Percentiles rank a stretch among this genome's conserved stretches.
Conservation (phyloP, 305 asterid species). For the Rubia occidens region DNA sequence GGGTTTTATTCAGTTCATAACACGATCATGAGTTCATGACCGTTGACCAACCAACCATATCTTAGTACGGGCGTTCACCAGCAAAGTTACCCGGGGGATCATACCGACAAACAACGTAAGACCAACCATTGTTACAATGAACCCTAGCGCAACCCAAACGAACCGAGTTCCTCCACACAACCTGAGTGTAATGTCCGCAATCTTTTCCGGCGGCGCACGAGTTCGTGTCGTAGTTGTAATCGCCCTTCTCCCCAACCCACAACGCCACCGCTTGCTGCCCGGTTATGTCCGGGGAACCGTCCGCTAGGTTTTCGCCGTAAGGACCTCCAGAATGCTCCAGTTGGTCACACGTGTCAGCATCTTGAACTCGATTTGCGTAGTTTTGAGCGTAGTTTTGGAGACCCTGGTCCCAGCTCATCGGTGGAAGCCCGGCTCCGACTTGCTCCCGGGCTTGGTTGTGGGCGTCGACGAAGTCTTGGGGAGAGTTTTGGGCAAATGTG, state of each 20-base stretch:
- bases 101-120: conserved; percentile 49
- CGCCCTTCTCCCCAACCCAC: conserved; percentile 7
- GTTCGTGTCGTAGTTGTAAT: conserved; percentile 2
- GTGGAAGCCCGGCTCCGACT: neutral
- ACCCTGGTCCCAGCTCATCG: conserved; percentile 31
- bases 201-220: conserved; percentile 25
- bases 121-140: conserved; percentile 11
- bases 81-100: conserved; percentile 44
- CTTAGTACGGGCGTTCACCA: conserved; percentile 51
- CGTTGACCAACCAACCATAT: neutral
- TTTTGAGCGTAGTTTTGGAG: conserved; percentile 40
- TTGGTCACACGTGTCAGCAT: conserved; percentile 24
- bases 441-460: neutral
- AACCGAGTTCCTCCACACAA: conserved; percentile 44
- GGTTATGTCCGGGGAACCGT: neutral
- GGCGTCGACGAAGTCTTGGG: neutral
- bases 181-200: conserved; percentile 48
- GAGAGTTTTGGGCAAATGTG: neutral
- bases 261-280: neutral
- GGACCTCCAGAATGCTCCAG: conserved; percentile 1
- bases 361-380: conserved; percentile 28
- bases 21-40: neutral
- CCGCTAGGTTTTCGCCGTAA: conserved; percentile 2
- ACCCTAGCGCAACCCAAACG: conserved; percentile 11
- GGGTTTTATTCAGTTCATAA: neutral